These are phyloP conservation scores for Ballota nigra DNA, from an alignment of 257 asterid species.

Conservation along the genomic window DNA sequence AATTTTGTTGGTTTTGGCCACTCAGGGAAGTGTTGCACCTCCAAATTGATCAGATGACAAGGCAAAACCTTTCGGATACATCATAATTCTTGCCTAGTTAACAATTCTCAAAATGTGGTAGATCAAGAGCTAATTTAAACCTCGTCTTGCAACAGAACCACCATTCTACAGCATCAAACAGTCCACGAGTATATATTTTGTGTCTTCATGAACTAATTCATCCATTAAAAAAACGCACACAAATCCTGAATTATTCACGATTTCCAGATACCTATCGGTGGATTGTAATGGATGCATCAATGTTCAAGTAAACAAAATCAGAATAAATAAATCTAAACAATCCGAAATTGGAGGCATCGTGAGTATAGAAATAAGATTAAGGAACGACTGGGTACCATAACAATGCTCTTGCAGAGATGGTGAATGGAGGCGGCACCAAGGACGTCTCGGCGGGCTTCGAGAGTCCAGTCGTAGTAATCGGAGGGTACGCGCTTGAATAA, in stretches of 20 bases:
- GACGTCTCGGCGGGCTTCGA: conserved; percentile 76
- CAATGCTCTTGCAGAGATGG: conserved; percentile 99
- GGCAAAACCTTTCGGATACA: no score
- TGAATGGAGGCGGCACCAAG: conserved; percentile 78
- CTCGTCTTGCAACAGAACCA: conserved; percentile 12
- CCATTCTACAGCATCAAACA: background rate
- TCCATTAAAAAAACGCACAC: background rate
- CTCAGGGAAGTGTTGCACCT: no score
- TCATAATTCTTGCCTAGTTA: background rate
- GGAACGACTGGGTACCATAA: conserved; percentile 53
- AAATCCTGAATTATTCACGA: background rate
- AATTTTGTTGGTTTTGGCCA: background rate
- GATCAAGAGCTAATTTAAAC: no score
- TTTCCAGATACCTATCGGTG: background rate
- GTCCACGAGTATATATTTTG: background rate
- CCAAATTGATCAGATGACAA: no score
- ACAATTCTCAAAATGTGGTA: background rate
- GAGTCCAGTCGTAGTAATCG: conserved; percentile 75
- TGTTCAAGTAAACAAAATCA: background rate
- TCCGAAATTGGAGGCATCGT: background rate
- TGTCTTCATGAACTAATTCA: background rate
- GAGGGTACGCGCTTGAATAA: conserved; percentile 71
- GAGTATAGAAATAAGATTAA: background rate
- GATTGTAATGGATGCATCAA: background rate
- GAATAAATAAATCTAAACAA: background rate